Evolutionary conservation across 1,139 yeast genomes (phyloP), one percentile per base, ranked within the genome.

Genomic region (Kazachstania sp.): DNA sequence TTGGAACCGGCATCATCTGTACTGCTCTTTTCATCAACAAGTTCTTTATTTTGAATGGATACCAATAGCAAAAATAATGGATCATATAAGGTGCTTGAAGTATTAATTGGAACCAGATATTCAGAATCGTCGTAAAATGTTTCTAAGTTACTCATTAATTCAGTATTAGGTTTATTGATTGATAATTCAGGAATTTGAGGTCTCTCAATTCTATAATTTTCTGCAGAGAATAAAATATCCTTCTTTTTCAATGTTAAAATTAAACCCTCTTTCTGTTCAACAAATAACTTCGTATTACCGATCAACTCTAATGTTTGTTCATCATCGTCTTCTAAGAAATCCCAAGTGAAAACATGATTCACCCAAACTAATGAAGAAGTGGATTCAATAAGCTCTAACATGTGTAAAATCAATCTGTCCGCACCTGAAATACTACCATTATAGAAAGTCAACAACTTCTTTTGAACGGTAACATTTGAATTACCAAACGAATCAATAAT

Each of bases 331-430:
- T 77, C 73, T 12, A 70, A 62, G 45, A 83, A 74, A 45, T 83
- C 88, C 95, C 95, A 86, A 38, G 74, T 70, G 41, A 73, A 68
- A 11, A 85, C 79, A 44, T 66, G 64, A 46, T 73, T 71, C 13
- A 82, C 70, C 95, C 95, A 86, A 8, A 78, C 68, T 3, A 56
- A 57, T 15, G 73, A 68, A 11, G 72, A 58, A 5, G 69, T 67
- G 0, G 76, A 59, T 63, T 90, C 97, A 37, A 86, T 69, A 11
- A 64, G 62, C 46, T 72, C 69, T 43, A 90, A 61, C 2, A 85
- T 64, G 2, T 70, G 64, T 49, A 84, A 77, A 31, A 90, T 60
- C 2, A 87, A 53, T 45, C 78, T 61, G 60, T 90, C 97, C 40
- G 77, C 78, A 2, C 80, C 69, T 15, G 76, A 64, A 4, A 71